Conservation (phyloP, 805 yeast genomes). For the Barnettozyma salicaria region DNA sequence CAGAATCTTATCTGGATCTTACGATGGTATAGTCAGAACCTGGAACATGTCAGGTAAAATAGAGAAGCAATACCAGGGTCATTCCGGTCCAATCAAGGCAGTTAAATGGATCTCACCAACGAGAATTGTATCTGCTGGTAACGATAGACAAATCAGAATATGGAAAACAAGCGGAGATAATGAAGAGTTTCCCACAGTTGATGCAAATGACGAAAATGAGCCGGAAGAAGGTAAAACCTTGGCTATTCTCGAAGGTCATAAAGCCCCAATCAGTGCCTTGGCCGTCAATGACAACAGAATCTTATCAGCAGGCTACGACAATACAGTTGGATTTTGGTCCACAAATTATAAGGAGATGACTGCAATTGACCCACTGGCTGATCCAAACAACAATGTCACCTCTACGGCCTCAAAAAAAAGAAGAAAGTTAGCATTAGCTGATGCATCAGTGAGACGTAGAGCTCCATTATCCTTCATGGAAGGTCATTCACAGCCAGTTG, state of each 20-base stretch:
- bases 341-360: slow-evolving; percentile 81
- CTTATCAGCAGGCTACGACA: slow-evolving; percentile 80
- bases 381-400: slow-evolving; percentile 41
- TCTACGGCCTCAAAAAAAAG: slow-evolving; percentile 86
- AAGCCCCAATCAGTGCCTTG: slow-evolving; percentile 74
- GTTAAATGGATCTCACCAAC: slow-evolving; percentile 75
- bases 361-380: slow-evolving; percentile 43
- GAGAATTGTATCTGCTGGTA: slow-evolving; percentile 77
- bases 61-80: slow-evolving; percentile 78
- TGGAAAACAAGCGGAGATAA: slow-evolving; percentile 62
- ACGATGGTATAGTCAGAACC: slow-evolving; percentile 90
- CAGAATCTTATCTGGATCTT: slow-evolving; percentile 78
- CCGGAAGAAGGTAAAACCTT: slow-evolving; percentile 66
- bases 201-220: slow-evolving; percentile 39
- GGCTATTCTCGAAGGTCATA: slow-evolving; percentile 87
- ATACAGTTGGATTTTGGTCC: slow-evolving; percentile 82
- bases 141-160: slow-evolving; percentile 80
- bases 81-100: slow-evolving; percentile 77
- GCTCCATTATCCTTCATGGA: slow-evolving; percentile 75
- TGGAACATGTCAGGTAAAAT: slow-evolving; percentile 80
- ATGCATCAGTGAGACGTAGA: slow-evolving; percentile 69
- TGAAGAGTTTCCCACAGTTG: slow-evolving; percentile 14
- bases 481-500: slow-evolving; percentile 84
- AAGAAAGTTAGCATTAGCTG: slow-evolving; percentile 72
- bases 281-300: slow-evolving; percentile 54